Conservation (phyloP, 345 rosid species). For the Lenwebbia sp. region DNA sequence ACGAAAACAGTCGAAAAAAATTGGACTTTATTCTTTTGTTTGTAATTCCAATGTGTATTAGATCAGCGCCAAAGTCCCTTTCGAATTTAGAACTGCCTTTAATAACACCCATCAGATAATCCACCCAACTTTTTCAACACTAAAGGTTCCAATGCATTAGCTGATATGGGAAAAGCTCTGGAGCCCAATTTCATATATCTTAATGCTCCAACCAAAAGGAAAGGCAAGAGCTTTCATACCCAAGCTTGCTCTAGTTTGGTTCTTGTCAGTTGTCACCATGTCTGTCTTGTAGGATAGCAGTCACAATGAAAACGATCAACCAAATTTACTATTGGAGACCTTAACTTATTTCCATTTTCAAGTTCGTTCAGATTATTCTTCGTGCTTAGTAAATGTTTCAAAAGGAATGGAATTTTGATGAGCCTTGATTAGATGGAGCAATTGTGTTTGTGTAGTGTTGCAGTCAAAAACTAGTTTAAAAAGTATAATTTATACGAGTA, state of each 20-base stretch:
- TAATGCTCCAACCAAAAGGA: background rate
- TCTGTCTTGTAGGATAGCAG: background rate
- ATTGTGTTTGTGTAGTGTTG: background rate
- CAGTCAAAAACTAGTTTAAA: background rate
- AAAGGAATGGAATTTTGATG: background rate
- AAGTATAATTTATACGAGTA: background rate
- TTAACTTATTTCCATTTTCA: background rate
- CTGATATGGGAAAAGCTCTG: background rate
- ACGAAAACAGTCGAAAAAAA: background rate
- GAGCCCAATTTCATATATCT: background rate
- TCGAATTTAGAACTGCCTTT: background rate
- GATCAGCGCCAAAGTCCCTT: background rate
- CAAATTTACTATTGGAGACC: background rate
- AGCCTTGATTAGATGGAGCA: background rate
- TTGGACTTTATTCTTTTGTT: background rate
- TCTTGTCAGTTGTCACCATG: background rate
- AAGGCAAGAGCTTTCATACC: background rate
- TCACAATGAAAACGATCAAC: background rate
- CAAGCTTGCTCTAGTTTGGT: background rate
- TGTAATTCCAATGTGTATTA: background rate
- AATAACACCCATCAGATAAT: background rate
- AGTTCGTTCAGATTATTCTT: background rate
- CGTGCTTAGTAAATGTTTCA: background rate
- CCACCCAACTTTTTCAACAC: background rate
- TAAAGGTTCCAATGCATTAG: background rate